Base-by-base conservation (phyloP, 768 basidiomycete species). In the Pleurotus platypus region DNA sequence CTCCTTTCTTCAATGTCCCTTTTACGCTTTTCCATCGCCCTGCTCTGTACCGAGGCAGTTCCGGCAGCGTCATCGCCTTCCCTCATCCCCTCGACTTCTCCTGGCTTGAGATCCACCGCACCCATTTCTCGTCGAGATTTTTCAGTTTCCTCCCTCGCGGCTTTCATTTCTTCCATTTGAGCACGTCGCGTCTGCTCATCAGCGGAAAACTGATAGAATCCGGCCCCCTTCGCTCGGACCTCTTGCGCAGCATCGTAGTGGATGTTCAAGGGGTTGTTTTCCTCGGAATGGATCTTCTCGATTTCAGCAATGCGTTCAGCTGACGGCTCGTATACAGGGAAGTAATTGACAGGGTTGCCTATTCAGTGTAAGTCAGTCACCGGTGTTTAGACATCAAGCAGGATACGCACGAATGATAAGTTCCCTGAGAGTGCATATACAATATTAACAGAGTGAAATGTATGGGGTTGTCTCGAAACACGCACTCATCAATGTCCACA, bases 181-280 rank as follows among this genome's bases (percentile, higher is more conserved):
- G 76, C 74, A 61, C 73, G 74, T 43, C 97, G 78, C 26, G 81
- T 83, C 61, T 90, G 89, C 64, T 94, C 92, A 63, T 97, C 93
- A 2, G 69, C 80, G 11, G 92, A 92, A 70, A 98, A 95, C 67
- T 92, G 89, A 69, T 96, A 97, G 72, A 90, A 92, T 1, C 84
- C 94, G 1, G 96, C 95, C 45, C 91, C 97, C 69, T 87, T 89
- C 11, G 89, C 84, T 13, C 97, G 90, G 16, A 90, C 86, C 71
- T 99, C 96, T 50, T 72, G 74, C 0, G 82, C 78, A 0, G 92
- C 82, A 67, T 98, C 91, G 67, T 92, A 99, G 69, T 97, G 93
- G 2, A 78, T 70, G 9, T 81, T 77, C 5, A 91, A 77, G 0
- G 89, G 90, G 46, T 87, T 89, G 60, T 87, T 81, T 37, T 82